Evolutionary conservation across 352 stramenopile species (phyloP), one percentile per base, ranked within the genome.

Genomic region (Phytophthora brassicae): DNA sequence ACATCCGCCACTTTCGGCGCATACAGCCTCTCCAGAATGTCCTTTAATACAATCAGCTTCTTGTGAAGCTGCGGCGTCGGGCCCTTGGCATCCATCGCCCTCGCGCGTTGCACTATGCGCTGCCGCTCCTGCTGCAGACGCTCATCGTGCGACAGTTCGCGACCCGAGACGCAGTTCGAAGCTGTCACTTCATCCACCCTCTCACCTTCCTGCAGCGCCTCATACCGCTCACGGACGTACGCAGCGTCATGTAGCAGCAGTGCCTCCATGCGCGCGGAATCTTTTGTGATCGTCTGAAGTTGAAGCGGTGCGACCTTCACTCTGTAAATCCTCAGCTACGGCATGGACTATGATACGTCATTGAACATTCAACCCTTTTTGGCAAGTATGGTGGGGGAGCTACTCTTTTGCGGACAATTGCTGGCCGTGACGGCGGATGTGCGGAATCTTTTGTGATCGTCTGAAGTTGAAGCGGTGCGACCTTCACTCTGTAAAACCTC

Each of bases 321-420:
- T 31, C 26, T 31, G 26, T 31, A 31, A 31, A 31, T 9, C 26
- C 26, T 31, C 26, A 31, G 26, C 26, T 31, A 31, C 4, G 8
- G 26, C 26, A 31, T 31, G 26, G 8, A 31, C 26, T 31, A 8
- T 31, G 26, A 4, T n/a, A 41, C n/a, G 9, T 41, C 3, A 6
- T 44, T 7, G 3, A 44, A n/a, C 36, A n/a, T 45, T 55, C 44
- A 26, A 60, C 19, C 20, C n/a, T n/a, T n/a, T n/a, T n/a, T n/a
- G n/a, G n/a, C n/a, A n/a, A 35, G 16, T 45, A 68, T 68, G 52
- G 19, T 26, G 33, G 33, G n/a, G 31, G 65, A 77, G 26, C 52
- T 91, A 61, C 74, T 94, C 38, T 94, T 88, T 51, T 81, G 77
- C 6, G 83, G 83, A 11, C 74, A 68, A 3, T 56, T 94, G 42